A percentile compares a stretch with the other conserved stretches of the same genome.
Evolutionary conservation across 2,329 filamentous ascomycete species (phyloP).

Genomic region (Ascosphaera aggregata): DNA sequence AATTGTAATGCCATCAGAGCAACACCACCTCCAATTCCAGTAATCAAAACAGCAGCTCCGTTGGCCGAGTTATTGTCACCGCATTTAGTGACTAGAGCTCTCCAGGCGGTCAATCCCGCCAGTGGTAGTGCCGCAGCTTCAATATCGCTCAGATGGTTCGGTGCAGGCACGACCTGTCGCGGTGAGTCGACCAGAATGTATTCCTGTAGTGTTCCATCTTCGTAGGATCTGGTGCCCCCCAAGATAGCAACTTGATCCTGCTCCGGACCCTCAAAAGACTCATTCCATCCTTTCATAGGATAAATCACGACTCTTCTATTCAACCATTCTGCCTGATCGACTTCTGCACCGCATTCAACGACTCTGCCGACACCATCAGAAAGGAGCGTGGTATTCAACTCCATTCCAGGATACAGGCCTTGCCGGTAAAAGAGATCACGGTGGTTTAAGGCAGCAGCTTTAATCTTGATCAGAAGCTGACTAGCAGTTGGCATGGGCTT

Average conservation of each 20-base stretch:
- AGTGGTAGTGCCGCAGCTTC: slow-evolving; percentile 72
- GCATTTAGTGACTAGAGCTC: slow-evolving; percentile 61
- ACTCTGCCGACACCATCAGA: slow-evolving; percentile 67
- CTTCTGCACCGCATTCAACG: slow-evolving; percentile 33
- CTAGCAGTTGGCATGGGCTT: slow-evolving; percentile 38
- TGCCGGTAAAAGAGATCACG: slow-evolving; percentile 88
- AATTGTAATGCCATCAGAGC: slow-evolving; percentile 65
- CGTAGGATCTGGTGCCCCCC: slow-evolving; percentile 36
- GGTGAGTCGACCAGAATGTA: slow-evolving; percentile 42
- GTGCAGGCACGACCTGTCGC: slow-evolving; percentile 50
- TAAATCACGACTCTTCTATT: slow-evolving; percentile 53
- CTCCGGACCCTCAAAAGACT: slow-evolving; percentile 51
- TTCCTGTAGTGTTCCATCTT: slow-evolving; percentile 51
- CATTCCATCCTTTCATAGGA: slow-evolving; percentile 56
- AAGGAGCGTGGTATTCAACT: slow-evolving; percentile 55
- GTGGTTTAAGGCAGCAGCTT: slow-evolving; percentile 74
- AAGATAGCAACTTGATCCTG: slow-evolving; percentile 17
- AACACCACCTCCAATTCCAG: slow-evolving; percentile 82
- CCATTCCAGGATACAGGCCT: slow-evolving; percentile 68
- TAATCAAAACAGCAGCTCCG: slow-evolving; percentile 59
- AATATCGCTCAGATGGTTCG: slow-evolving; percentile 42
- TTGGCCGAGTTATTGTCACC: slow-evolving; percentile 27
- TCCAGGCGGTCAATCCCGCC: slow-evolving; percentile 70
- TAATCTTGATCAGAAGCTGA: slow-evolving; percentile 53
- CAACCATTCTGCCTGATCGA: slow-evolving; percentile 30